A percentile compares a stretch with the other conserved stretches of the same genome.
These are phyloP conservation scores for Andalucia godoyi DNA, from an alignment of 78 protist species.

Conservation along the genomic window DNA sequence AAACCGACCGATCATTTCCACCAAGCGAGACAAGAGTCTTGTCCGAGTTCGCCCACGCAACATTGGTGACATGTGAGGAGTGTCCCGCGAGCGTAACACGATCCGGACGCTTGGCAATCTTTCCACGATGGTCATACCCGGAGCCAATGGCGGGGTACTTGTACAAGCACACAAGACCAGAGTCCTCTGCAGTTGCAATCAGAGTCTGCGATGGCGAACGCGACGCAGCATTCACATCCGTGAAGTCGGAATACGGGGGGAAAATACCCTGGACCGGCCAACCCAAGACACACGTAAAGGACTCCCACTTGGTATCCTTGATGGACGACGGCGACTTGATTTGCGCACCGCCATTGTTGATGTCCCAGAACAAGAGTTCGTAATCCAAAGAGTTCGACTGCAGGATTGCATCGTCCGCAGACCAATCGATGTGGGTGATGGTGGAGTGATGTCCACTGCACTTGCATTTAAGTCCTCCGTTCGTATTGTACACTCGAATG, in stretches of 20 bases:
- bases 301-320: constrained; percentile 7
- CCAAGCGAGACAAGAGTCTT: constrained; percentile 19
- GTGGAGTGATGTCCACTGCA: not conserved
- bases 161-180: constrained; percentile 28
- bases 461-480: not conserved
- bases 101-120: not conserved
- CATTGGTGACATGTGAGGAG: constrained; percentile 35
- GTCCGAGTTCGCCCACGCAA: not conserved
- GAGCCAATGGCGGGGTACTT: constrained; percentile 33
- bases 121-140: not conserved
- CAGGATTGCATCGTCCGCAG: not conserved
- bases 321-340: not conserved
- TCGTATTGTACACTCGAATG: constrained; percentile 12
- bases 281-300: constrained; percentile 8
- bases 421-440: constrained; percentile 3
- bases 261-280: constrained; percentile 11
- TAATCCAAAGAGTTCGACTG: not conserved
- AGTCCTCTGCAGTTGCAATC: constrained; percentile 48
- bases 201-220: not conserved
- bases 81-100: constrained; percentile 10
- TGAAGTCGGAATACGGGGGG: constrained; percentile 4
- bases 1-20: constrained; percentile 19
- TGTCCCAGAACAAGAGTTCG: not conserved
- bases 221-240: constrained; percentile 12
- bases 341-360: not conserved